A percentile compares a stretch with the other conserved stretches of the same genome.
Conservation (phyloP, 2,329 filamentous ascomycete species). For the Colletotrichum sansevieriae region DNA sequence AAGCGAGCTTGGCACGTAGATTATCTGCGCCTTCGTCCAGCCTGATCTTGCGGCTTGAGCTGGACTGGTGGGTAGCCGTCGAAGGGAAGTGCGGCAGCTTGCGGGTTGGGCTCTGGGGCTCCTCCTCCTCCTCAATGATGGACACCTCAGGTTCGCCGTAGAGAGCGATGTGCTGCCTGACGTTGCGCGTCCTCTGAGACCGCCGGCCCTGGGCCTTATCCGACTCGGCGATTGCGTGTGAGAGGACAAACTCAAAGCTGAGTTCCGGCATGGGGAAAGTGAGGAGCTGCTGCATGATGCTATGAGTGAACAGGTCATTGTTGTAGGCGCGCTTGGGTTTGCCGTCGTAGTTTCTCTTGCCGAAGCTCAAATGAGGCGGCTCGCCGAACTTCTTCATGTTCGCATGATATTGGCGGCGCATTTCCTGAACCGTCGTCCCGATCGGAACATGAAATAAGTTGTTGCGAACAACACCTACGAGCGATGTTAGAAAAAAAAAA, state of each 20-base stretch:
- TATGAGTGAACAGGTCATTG: slow-evolving; percentile 32
- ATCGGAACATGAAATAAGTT: slow-evolving; percentile 13
- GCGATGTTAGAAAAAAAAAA: neutral
- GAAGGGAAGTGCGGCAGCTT: slow-evolving; percentile 37
- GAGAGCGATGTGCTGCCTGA: slow-evolving; percentile 29
- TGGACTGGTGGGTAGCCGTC: slow-evolving; percentile 35
- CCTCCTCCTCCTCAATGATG: slow-evolving; percentile 35
- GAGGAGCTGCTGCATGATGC: slow-evolving; percentile 30
- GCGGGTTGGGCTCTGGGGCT: slow-evolving; percentile 33
- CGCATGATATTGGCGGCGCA: slow-evolving; percentile 16
- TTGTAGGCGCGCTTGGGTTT: slow-evolving; percentile 34
- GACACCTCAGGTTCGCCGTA: slow-evolving; percentile 36
- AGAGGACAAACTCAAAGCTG: slow-evolving; percentile 33
- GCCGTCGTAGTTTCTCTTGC: slow-evolving; percentile 31
- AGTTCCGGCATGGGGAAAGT: slow-evolving; percentile 34
- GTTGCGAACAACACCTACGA: slow-evolving; percentile 26
- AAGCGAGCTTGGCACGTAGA: slow-evolving; percentile 15
- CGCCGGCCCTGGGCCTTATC: slow-evolving; percentile 21
- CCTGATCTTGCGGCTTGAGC: slow-evolving; percentile 23
- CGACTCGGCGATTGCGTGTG: slow-evolving; percentile 27
- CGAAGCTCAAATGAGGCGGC: neutral
- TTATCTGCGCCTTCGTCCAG: slow-evolving; percentile 20
- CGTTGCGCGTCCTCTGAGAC: slow-evolving; percentile 21
- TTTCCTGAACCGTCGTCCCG: slow-evolving; percentile 23
- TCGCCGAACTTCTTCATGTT: slow-evolving; percentile 34